These are phyloP conservation scores for Gossypioides kirkii DNA, from an alignment of 345 rosid species.

Conservation along the genomic window DNA sequence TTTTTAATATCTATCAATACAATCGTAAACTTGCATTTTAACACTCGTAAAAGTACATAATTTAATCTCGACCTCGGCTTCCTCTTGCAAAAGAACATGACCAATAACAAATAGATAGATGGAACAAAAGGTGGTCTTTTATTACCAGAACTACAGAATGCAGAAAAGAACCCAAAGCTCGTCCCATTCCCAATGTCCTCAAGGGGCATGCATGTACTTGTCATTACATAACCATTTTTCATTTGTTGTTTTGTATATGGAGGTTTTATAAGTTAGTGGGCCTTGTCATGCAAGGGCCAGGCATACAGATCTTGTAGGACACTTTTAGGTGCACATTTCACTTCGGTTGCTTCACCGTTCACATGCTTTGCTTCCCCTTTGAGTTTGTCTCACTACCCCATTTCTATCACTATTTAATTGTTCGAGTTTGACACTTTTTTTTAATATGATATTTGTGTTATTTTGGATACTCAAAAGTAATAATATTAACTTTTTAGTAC, in stretches of 20 bases:
- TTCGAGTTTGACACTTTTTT: too few relatives aligned
- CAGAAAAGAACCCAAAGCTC: not conserved
- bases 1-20: too few relatives aligned
- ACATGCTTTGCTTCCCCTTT: constrained; percentile 17
- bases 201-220: not conserved
- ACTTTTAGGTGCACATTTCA: not conserved
- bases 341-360: not conserved
- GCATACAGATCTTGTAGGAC: not conserved
- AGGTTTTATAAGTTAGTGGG: constrained; percentile 4
- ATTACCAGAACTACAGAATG: not conserved
- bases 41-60: too few relatives aligned
- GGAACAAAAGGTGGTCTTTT: constrained; percentile 16
- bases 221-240: constrained; percentile 5
- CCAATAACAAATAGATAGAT: not conserved
- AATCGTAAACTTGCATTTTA: too few relatives aligned
- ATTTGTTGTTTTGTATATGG: constrained; percentile 18
- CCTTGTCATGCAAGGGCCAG: not conserved
- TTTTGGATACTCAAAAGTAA: too few relatives aligned
- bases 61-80: fast-evolving
- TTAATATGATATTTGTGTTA: too few relatives aligned
- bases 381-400: not conserved
- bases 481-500: too few relatives aligned
- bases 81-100: not conserved
- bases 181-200: too few relatives aligned
- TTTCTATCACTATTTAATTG: too few relatives aligned